These are phyloP conservation scores for Leptographium galeiforme DNA, from an alignment of 2,329 filamentous ascomycete species.

Conservation along the genomic window DNA sequence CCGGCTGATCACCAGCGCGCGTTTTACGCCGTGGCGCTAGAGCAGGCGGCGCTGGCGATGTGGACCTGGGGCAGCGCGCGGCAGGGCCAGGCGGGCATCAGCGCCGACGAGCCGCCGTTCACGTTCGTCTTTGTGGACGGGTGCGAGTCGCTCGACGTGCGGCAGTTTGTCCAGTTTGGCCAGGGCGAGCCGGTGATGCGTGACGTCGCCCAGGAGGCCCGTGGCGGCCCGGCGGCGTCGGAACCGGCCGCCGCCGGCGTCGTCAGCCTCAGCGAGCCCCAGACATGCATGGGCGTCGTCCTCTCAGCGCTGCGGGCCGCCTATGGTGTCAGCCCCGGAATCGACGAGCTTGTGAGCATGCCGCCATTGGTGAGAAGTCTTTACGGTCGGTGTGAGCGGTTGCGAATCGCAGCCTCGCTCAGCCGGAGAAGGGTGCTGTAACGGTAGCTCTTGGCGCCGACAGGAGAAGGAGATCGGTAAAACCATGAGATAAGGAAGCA, in stretches of 20 bases:
- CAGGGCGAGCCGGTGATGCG: conserved; percentile 26
- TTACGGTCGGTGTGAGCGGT: conserved; percentile 46
- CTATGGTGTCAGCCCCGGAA: conserved; percentile 16
- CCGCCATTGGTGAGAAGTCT: conserved; percentile 56
- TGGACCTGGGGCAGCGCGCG: conserved; percentile 55
- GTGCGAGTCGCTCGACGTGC: conserved; percentile 34
- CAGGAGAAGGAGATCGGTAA: no score
- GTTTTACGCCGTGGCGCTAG: conserved; percentile 54
- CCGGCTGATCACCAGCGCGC: conserved; percentile 37
- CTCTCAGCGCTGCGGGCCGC: conserved; percentile 34
- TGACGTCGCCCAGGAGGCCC: conserved; percentile 4
- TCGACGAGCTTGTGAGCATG: conserved; percentile 20
- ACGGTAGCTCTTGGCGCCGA: no score
- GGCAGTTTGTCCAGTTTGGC: conserved; percentile 41
- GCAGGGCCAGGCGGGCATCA: conserved; percentile 15
- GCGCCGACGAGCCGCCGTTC: conserved; percentile 15
- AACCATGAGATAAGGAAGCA: no score
- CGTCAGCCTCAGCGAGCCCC: conserved; percentile 38
- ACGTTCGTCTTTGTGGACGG: conserved; percentile 39
- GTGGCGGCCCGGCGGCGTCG: background rate
- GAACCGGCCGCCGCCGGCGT: conserved; percentile 14
- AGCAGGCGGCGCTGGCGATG: conserved; percentile 52
- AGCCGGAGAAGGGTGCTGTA: conserved; percentile 4
- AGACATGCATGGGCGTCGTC: conserved; percentile 44
- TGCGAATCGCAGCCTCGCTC: conserved; percentile 36